Evolutionary conservation across 768 basidiomycete species (phyloP), one percentile per base, ranked within the genome.

Genomic region (Russula foetens): DNA sequence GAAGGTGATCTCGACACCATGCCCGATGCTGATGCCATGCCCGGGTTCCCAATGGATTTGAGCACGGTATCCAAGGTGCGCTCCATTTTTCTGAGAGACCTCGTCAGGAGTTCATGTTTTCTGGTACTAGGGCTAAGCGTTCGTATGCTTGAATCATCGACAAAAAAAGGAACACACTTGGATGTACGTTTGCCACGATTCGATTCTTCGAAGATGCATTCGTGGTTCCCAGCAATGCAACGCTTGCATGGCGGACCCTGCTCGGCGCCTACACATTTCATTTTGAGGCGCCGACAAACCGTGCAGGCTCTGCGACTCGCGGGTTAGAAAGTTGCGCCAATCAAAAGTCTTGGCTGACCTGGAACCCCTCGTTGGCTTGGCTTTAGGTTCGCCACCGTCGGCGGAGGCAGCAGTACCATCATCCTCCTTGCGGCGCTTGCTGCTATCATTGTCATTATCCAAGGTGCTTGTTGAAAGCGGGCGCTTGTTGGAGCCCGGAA

Each of bases 141-240:
- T 68, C 62, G 68, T 65, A 56, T 33, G 44, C 59, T 67, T 56
- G 48, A 65, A 61, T 45, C 51, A 31, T 53, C 29, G 24, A 56
- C 46, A 44, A 55, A 60, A 48, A n/a, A 23, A 50, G 23, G 53
- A 23, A 67, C 80, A 65, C 73, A 91, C 90, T 90, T 92, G 56
- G 87, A 81, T 23, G 88, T 84, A 12, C 91, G 84, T 71, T 95
- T 96, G 44, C 97, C 97, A 50, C 97, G 82, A 71, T 98, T 95
- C 2, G 90, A 92, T 71, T 98, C 96, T 75, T 98, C 94, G 64
- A 99, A 98, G 46, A 97, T 83, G 69, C 97, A 99, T 67, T 96
- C 92, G 68, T 95, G 89, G 65, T 83, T 83, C 21, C 89, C 86
- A 0, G 84, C 69, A 48, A 75, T 73, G 68, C 93, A 97, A 23